Base-by-base conservation (phyloP, 2,329 filamentous ascomycete genomes). In the Aureobasidium vineae region DNA sequence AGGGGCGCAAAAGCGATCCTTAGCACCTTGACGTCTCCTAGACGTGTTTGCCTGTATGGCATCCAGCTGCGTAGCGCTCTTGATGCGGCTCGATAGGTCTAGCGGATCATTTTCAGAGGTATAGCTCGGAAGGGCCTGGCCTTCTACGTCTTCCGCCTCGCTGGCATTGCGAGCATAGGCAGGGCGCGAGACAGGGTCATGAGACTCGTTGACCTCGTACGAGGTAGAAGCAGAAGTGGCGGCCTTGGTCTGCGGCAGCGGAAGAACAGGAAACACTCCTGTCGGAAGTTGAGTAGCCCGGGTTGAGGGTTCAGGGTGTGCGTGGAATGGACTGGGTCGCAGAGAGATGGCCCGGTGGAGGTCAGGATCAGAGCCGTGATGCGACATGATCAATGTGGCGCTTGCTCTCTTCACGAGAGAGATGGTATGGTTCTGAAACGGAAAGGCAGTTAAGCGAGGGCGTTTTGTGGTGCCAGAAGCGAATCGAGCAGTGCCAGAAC, bases 21-120 rank as follows among this genome's bases (percentile, higher is more conserved):
- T 69, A 21, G 49, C 53, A 68, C 80, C 82, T 73, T 84, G 83
- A 60, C 91, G 88, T 79, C 93, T 94, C 69, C 88, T 86, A 8
- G 90, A 90, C 1, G 87, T 90, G 75, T 96, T 96, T 66, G 92
- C 89, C 69, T 87, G 86, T 76, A 96, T 94, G n/a, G 68, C 70
- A 72, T 85, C 82, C 70, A 97, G 86, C 75, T 97, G 91, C 21
- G 84, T 85, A 36, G 87, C 82, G 23, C 89, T 87, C 80, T 97
- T 98, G 76, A 95, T 86, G 64, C 86, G 87, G 2, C 86, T 85
- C 0, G 90, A 87, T 4, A 98, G 87, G 65, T 88, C 86, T 77
- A 92, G 95, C 0, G 94, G 94, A 72, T 98, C 94, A 73, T 86
- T 89, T 70, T 88, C 86, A 31, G 78, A 77, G 23, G 82, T 85